These are phyloP conservation scores for Fusarium subglutinans DNA, from an alignment of 2,329 filamentous ascomycete genomes.

Conservation along the genomic window DNA sequence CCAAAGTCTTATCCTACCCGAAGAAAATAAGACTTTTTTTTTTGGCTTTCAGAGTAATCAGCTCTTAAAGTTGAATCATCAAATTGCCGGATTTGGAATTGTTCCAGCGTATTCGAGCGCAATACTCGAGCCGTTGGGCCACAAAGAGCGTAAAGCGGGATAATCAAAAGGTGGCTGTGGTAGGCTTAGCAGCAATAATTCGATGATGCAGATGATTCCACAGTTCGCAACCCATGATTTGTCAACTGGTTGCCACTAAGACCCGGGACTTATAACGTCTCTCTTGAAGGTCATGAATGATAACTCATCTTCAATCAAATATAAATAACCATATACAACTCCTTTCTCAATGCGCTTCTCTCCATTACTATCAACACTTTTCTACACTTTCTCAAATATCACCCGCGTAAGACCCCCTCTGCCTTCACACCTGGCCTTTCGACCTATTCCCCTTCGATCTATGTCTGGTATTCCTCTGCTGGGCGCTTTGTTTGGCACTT, in stretches of 20 bases:
- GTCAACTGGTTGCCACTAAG: slow-evolving; percentile 26
- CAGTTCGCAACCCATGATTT: slow-evolving; percentile 35
- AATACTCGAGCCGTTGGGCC: not conserved
- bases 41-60: not conserved
- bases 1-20: not conserved
- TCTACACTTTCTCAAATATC: slow-evolving; percentile 59
- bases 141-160: slow-evolving; percentile 4
- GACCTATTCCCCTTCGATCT: slow-evolving; percentile 54
- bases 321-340: slow-evolving; percentile 18
- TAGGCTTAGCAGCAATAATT: slow-evolving; percentile 12
- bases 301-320: not conserved
- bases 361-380: slow-evolving; percentile 57
- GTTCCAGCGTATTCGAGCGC: slow-evolving; percentile 5
- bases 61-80: not conserved
- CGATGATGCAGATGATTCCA: slow-evolving; percentile 44
- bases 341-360: slow-evolving; percentile 58
- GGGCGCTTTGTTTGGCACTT: slow-evolving; percentile 76
- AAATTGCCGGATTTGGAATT: slow-evolving; percentile 3
- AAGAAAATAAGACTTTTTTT: not conserved
- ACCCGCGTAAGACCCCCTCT: slow-evolving; percentile 49
- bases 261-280: slow-evolving; percentile 10
- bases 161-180: slow-evolving; percentile 26
- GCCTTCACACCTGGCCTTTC: slow-evolving; percentile 36
- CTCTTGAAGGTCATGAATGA: not conserved
- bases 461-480: slow-evolving; percentile 85